Percentiles rank a stretch among this genome's conserved stretches.
These are phyloP conservation scores for Nidularia sp. DNA, from an alignment of 768 basidiomycete genomes.

Conservation along the genomic window DNA sequence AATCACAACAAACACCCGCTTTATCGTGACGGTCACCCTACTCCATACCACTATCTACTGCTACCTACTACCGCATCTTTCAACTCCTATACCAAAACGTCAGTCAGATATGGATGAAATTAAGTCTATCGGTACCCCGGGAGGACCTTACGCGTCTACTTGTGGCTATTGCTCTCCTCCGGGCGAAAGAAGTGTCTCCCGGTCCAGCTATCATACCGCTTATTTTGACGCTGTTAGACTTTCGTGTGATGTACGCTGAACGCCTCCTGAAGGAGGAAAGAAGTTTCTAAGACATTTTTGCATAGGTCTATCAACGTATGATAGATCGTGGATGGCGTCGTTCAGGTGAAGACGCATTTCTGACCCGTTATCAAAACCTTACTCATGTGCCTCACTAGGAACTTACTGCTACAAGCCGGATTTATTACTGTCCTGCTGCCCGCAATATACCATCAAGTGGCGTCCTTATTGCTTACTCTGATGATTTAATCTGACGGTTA, in stretches of 20 bases:
- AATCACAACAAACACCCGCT: no score
- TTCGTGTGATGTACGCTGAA: constrained; percentile 43
- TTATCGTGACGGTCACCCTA: no score
- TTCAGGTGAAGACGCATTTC: constrained; percentile 39
- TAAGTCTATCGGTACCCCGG: constrained; percentile 34
- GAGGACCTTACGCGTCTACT: constrained; percentile 28
- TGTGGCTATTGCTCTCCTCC: constrained; percentile 70
- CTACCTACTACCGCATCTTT: no score
- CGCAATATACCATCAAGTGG: constrained; percentile 91
- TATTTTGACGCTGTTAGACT: constrained; percentile 46
- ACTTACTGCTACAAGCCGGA: constrained; percentile 87
- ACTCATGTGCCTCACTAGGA: constrained; percentile 20
- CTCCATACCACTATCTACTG: no score
- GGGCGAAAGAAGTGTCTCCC: constrained; percentile 36
- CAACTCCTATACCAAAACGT: no score
- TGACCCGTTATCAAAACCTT: not conserved
- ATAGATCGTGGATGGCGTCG: constrained; percentile 84
- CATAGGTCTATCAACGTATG: constrained; percentile 75
- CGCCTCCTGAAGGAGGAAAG: not conserved
- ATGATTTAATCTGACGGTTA: no score
- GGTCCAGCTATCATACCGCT: constrained; percentile 44
- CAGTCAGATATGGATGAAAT: constrained; percentile 8
- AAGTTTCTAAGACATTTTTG: no score
- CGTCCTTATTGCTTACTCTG: not conserved
- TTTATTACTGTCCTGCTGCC: constrained; percentile 79